These are phyloP conservation scores for Metarhizium sp. DNA, from an alignment of 2,329 filamentous ascomycete genomes.

Conservation along the genomic window DNA sequence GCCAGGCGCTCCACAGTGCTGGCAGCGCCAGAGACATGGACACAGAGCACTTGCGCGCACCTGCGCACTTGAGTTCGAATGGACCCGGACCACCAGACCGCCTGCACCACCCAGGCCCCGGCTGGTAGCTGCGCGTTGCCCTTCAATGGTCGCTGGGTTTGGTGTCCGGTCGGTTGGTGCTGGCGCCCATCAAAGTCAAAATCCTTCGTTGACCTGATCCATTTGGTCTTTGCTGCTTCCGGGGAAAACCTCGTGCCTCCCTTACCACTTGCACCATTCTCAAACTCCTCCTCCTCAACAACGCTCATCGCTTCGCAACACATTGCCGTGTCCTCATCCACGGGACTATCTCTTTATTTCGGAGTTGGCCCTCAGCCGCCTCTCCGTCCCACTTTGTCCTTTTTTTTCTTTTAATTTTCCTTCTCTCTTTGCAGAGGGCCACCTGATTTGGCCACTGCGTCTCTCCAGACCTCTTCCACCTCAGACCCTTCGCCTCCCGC, in stretches of 20 bases:
- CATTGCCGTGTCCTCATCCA: slow-evolving; percentile 19
- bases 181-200: slow-evolving; percentile 20
- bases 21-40: too few species aligned
- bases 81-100: too few species aligned
- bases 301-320: slow-evolving; percentile 16
- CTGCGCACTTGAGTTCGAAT: too few species aligned
- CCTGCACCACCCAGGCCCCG: not conserved
- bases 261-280: slow-evolving; percentile 15
- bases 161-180: not conserved
- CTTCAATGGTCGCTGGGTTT: not conserved
- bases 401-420: slow-evolving; percentile 18
- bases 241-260: slow-evolving; percentile 28
- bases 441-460: slow-evolving; percentile 6
- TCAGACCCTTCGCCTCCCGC: slow-evolving; percentile 63
- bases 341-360: slow-evolving; percentile 19
- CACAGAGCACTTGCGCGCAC: too few species aligned
- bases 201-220: slow-evolving; percentile 24
- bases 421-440: slow-evolving; percentile 25
- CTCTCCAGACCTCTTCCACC: slow-evolving; percentile 5
- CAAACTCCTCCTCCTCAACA: slow-evolving; percentile 1
- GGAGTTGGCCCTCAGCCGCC: slow-evolving; percentile 18
- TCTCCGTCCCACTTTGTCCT: slow-evolving; percentile 11
- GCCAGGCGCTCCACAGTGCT: too few species aligned
- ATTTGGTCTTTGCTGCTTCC: slow-evolving; percentile 21
- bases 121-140: not conserved